Conservation (phyloP, 1,284 basidiomycete genomes). For the Leccinum angustisporum region DNA sequence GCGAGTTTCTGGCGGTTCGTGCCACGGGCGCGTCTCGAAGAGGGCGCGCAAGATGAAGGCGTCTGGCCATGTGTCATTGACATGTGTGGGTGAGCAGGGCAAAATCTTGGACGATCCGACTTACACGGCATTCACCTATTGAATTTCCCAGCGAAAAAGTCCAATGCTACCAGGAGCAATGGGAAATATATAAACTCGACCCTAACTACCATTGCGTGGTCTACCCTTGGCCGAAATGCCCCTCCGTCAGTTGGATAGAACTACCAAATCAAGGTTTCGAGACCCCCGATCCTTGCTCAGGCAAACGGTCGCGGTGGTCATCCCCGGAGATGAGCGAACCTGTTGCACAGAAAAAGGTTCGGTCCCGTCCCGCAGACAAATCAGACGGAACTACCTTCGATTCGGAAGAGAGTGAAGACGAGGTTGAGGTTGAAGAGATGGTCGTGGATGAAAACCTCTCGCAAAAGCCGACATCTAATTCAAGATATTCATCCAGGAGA, state of each 20-base stretch:
- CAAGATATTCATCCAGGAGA: conserved; percentile 18
- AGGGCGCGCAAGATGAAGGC: conserved; percentile 62
- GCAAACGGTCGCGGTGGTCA: conserved; percentile 34
- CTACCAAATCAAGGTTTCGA: conserved; percentile 16
- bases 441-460: conserved; percentile 44
- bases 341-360: conserved; percentile 28
- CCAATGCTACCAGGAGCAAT: conserved; percentile 66
- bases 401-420: conserved; percentile 44
- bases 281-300: conserved; percentile 15
- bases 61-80: conserved; percentile 63
- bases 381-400: conserved; percentile 18
- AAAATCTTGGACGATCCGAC: conserved; percentile 3
- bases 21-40: conserved; percentile 58
- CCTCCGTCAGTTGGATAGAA: conserved; percentile 39
- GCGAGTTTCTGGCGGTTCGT: conserved; percentile 70
- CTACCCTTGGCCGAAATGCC: conserved; percentile 42
- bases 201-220: conserved; percentile 64
- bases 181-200: conserved; percentile 81
- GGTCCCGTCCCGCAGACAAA: conserved; percentile 17
- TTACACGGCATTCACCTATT: conserved; percentile 11
- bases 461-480: conserved; percentile 12
- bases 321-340: conserved; percentile 21
- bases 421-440: conserved; percentile 58
- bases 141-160: conserved; percentile 43
- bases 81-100: conserved; percentile 60